Percentiles rank a stretch among this genome's conserved stretches.
phyloP scores from a whole-genome alignment of 768 basidiomycete species.

The Lactarius hatsudake region DNA sequence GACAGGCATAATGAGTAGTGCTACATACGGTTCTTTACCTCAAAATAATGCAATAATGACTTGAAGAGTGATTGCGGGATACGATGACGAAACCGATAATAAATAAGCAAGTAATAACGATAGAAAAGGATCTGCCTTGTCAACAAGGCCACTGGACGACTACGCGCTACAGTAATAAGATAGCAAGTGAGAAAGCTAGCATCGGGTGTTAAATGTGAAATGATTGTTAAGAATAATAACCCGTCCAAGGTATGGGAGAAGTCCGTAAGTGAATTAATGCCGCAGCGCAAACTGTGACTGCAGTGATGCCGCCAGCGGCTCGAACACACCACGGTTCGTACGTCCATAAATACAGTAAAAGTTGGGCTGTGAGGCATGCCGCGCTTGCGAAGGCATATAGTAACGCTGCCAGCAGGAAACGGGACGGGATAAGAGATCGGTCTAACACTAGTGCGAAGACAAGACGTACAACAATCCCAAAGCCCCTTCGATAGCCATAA shows the following conservation, averaged over 20 bases:
- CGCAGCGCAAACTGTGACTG: not conserved
- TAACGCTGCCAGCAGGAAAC: not conserved
- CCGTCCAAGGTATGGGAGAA: constrained; percentile 1
- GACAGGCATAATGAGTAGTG: not conserved
- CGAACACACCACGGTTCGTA: constrained; percentile 2
- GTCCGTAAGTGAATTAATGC: constrained; percentile 5
- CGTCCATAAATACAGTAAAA: constrained; percentile 12
- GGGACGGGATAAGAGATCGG: not conserved
- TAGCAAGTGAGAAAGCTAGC: not conserved
- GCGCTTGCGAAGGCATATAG: not conserved
- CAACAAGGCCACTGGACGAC: not conserved
- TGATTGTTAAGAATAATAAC: not conserved
- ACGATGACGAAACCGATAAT: not conserved
- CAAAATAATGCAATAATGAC: not conserved
- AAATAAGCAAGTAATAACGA: not conserved
- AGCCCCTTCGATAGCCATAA: not conserved
- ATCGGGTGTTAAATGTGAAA: not conserved
- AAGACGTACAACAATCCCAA: constrained; percentile 7
- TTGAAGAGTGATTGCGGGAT: not conserved
- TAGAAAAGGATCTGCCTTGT: not conserved
- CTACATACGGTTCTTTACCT: not conserved
- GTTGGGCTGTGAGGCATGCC: constrained; percentile 4
- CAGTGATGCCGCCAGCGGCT: constrained; percentile 1
- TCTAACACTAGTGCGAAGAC: not conserved
- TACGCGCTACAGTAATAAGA: not conserved